Evolutionary conservation across 164 flowering plant species (phyloP), one percentile per base, ranked within the genome.

Genomic region (Berberis vulgaris): DNA sequence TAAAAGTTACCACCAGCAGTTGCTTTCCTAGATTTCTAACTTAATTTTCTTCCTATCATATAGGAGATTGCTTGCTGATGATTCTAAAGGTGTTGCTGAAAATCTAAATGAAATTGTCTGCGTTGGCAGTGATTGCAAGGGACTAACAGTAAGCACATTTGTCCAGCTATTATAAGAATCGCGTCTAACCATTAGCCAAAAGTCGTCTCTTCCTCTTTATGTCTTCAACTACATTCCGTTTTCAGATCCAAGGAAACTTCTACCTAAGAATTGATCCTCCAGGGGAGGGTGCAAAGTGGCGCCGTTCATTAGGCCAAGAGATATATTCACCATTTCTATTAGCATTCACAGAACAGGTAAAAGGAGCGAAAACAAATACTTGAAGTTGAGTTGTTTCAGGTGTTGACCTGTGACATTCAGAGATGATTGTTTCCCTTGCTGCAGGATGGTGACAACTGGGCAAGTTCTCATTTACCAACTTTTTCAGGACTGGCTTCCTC

Each of bases 241-340:
- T 67, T 46, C 85, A 94, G 97, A 69, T 94, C 71, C 87, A 81
- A 73, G 98, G 98, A 67, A 90, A 83, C 73, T 84, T 76, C 54
- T 94, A 86, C 74, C 61, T 80, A 66, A 79, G 86, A 82, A 80
- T 90, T 67, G 97, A 91, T 67, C 91, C 85, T 13, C 60, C 76
- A 9, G 96, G 96, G 65, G 86, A 90, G 66, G 98, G 98, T 73
- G 96, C 98, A n/a, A 85, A 81, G 71, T 94, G 98, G 98, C 91
- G 97, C 12, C 93, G 97, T 45, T 67, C 85, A 71, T 76, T 77
- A 73, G 97, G 97, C 10, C 98, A 94, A 73, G 98, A 94, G 77
- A 79, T 88, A 68, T 94, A 94, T 78, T 88, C 96, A 60, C 98
- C 98, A 9, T 77, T 91, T 70, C 83, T 94, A 43, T 75, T 94